These are phyloP conservation scores for Cutaneotrichosporon spelunceum DNA, from an alignment of 1,284 basidiomycete genomes.

Conservation along the genomic window DNA sequence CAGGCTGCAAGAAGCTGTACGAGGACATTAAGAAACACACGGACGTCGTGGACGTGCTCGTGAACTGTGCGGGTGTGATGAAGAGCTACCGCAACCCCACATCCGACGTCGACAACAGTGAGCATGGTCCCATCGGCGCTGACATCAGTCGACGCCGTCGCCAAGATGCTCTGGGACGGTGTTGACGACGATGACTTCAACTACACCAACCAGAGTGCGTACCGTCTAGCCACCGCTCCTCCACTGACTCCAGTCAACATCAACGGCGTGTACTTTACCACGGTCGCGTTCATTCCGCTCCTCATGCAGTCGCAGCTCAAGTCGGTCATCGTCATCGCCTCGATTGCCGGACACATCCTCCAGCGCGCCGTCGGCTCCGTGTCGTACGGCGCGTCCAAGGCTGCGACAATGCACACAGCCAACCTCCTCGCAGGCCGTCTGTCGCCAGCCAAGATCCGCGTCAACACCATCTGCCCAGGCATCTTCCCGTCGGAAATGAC, in stretches of 20 bases:
- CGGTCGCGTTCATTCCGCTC: conserved; percentile 42
- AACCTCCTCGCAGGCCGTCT: conserved; percentile 37
- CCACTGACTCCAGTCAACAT: conserved; percentile 34
- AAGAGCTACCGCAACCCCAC: conserved; percentile 32
- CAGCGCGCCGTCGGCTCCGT: conserved; percentile 36
- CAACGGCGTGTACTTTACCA: conserved; percentile 46
- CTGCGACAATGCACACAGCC: conserved; percentile 36
- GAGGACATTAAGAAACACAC: conserved; percentile 35
- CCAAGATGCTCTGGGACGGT: conserved; percentile 41
- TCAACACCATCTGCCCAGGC: conserved; percentile 43
- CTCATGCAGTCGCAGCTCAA: conserved; percentile 41
- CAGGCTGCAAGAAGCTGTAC: conserved; percentile 37
- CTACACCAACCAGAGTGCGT: conserved; percentile 28
- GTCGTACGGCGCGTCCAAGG: conserved; percentile 49
- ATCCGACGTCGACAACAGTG: conserved; percentile 37
- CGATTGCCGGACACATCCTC: conserved; percentile 43
- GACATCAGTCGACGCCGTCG: conserved; percentile 35
- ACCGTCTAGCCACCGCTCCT: not conserved
- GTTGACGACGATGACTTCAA: conserved; percentile 38
- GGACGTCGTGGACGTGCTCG: conserved; percentile 38
- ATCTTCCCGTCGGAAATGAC: conserved; percentile 48
- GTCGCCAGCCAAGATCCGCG: conserved; percentile 42
- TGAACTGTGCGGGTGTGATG: conserved; percentile 47
- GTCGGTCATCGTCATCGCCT: conserved; percentile 46
- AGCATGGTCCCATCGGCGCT: conserved; percentile 5